A percentile compares a stretch with the other conserved stretches of the same genome.
phyloP scores from a whole-genome alignment of 1,139 yeast species.

The Saccharomyces uvarum region DNA sequence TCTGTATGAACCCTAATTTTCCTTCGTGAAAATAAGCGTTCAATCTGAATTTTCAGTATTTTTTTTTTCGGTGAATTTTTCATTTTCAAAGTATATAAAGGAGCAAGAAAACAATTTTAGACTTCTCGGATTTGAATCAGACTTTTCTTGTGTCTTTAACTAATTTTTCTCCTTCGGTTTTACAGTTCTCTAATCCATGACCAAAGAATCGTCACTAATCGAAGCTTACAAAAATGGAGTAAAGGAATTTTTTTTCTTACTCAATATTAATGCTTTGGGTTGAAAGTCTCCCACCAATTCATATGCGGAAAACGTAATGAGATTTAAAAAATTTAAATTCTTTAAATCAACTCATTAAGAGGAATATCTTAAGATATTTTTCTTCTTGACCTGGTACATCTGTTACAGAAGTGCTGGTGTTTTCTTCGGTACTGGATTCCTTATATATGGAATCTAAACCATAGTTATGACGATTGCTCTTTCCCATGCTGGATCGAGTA shows the following conservation, averaged over 20 bases:
- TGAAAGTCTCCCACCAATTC: slow-evolving; percentile 85
- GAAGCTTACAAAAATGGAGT: slow-evolving; percentile 60
- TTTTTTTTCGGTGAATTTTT: neutral
- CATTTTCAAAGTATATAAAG: neutral
- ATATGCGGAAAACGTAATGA: slow-evolving; percentile 42
- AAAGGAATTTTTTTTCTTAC: slow-evolving; percentile 11
- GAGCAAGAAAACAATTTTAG: neutral
- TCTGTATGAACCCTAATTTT: slow-evolving; percentile 1
- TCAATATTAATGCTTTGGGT: slow-evolving; percentile 57
- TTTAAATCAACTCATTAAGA: slow-evolving; percentile 33
- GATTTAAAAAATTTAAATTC: slow-evolving; percentile 33
- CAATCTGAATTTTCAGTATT: neutral
- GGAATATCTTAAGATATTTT: slow-evolving; percentile 1
- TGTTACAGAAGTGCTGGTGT: slow-evolving; percentile 13
- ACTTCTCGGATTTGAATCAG: neutral
- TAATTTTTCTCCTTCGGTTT: no score
- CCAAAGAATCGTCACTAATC: slow-evolving; percentile 69
- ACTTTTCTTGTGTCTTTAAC: neutral
- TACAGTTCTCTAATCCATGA: slow-evolving; percentile 29
- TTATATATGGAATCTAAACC: slow-evolving; percentile 45
- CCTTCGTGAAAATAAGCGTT: neutral
- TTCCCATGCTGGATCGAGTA: slow-evolving; percentile 33
- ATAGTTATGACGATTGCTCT: slow-evolving; percentile 71
- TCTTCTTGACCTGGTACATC: slow-evolving; percentile 13
- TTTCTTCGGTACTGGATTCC: slow-evolving; percentile 54